These are phyloP conservation scores for Plenodomus tracheiphilus DNA, from an alignment of 2,329 filamentous ascomycete genomes.

Conservation along the genomic window DNA sequence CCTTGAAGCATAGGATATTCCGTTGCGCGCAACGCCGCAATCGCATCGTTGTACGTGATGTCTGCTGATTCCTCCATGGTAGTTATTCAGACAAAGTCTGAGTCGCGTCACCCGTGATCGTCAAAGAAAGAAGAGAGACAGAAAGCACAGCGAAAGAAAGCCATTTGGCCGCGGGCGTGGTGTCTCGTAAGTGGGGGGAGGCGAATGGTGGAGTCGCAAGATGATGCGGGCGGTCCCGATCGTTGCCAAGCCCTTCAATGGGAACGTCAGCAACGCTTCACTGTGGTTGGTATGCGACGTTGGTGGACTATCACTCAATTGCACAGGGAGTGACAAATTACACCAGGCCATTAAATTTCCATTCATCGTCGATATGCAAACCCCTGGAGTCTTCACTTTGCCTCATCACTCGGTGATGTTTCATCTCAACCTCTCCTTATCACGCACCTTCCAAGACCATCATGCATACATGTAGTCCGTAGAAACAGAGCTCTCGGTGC, in stretches of 20 bases:
- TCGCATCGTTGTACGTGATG: slow-evolving; percentile 58
- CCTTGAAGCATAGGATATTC: slow-evolving; percentile 75
- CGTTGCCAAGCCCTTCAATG: slow-evolving; percentile 3
- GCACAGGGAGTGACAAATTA: neutral
- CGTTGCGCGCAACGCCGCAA: slow-evolving; percentile 61
- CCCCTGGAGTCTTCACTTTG: too few species aligned
- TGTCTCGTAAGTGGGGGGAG: slow-evolving; percentile 39
- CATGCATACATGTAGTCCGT: neutral
- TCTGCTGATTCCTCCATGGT: slow-evolving; percentile 34
- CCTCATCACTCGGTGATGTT: too few species aligned
- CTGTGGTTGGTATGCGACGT: neutral
- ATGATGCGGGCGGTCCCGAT: slow-evolving; percentile 31
- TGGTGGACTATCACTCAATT: neutral
- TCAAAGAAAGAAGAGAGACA: slow-evolving; percentile 11
- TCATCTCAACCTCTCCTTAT: too few species aligned
- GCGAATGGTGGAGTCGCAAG: slow-evolving; percentile 32
- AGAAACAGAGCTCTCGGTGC: neutral
- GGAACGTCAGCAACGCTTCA: slow-evolving; percentile 3
- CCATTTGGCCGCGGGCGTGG: slow-evolving; percentile 31
- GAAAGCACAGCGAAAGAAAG: slow-evolving; percentile 9
- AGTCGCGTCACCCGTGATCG: slow-evolving; percentile 26
- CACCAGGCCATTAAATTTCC: neutral
- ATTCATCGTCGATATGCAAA: too few species aligned
- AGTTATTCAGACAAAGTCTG: neutral
- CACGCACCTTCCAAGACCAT: too few species aligned